A percentile compares a stretch with the other conserved stretches of the same genome.
Conservation (phyloP, 1,139 yeast species). For the Sugiyamaella novakii region DNA sequence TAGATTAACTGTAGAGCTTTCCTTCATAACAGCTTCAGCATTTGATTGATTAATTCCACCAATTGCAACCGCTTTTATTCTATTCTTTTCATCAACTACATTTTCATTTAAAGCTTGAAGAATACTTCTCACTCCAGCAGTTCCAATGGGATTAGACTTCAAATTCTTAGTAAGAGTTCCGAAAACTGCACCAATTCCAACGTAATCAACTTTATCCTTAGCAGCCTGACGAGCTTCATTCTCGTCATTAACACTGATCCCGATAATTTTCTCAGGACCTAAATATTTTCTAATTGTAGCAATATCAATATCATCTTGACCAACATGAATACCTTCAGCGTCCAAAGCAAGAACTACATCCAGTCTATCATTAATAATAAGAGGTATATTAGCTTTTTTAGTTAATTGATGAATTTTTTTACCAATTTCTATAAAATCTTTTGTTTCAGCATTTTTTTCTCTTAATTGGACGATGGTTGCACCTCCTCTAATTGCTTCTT, state of each 20-base stretch:
- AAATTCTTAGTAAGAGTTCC: conserved; percentile 71
- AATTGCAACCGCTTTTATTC: conserved; percentile 66
- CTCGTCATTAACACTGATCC: conserved; percentile 68
- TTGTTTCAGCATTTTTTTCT: conserved; percentile 73
- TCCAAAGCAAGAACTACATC: conserved; percentile 89
- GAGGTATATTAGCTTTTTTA: conserved; percentile 60
- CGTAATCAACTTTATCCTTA: conserved; percentile 66
- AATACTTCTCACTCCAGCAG: conserved; percentile 63
- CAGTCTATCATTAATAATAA: conserved; percentile 83
- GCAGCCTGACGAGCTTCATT: conserved; percentile 63
- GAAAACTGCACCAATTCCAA: conserved; percentile 85
- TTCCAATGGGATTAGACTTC: conserved; percentile 60
- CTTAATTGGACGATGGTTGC: conserved; percentile 82
- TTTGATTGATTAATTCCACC: conserved; percentile 82
- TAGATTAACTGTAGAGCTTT: conserved; percentile 50
- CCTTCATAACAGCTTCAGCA: conserved; percentile 57
- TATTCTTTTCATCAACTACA: neutral
- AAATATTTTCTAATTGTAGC: conserved; percentile 59
- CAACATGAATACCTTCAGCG: conserved; percentile 93
- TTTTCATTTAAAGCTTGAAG: conserved; percentile 48
- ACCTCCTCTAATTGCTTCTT: conserved; percentile 65
- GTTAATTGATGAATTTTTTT: conserved; percentile 63
- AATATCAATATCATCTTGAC: conserved; percentile 86
- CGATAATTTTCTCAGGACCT: conserved; percentile 76
- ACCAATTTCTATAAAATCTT: conserved; percentile 68